Evolutionary conservation across 441 rosid species (phyloP), one percentile per base, ranked within the genome.

Genomic region (Aquilaria agallochum): DNA sequence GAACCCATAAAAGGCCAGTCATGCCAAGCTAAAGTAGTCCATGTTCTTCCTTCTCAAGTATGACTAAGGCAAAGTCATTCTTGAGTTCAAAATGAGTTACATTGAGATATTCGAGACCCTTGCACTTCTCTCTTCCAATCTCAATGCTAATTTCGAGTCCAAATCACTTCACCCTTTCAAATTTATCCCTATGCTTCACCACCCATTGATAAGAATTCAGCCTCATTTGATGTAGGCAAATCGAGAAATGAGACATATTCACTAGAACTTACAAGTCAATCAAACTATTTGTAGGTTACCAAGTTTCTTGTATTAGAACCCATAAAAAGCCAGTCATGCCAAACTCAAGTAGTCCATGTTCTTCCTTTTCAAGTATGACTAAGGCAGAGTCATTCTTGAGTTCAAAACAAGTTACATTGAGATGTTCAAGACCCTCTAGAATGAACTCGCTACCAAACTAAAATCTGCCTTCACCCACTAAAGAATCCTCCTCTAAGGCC

Each of bases 221-320:
- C 84, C 51, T 74, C 89, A 12, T 92, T 87, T 51, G 95, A 89
- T 53, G 74, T 78, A 0, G 62, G 84, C 3, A 92, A 92, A 71
- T 92, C 20, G 93, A 89, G 55, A 92, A 92, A 73, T 74, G 60
- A 65, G 85, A 92, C 63, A 64, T 92, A 59, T 89, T 89, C 74
- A 83, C 91, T 3, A 96, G 96, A 1, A 89, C 97, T 30, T 92
- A 45, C 81, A 83, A 80, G 93, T 92, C 97, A 5, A 73, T 78
- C 0, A 77, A 83, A 2, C 83, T 89, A 56, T 89, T 92, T 40
- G 97, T 96, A 5, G 91, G 96, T 2, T 87, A 89, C 67, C 75
- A 96, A 1, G 53, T 84, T 68, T 87, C 8, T 77, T 95, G 1
- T 92, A 82, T 50, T 91, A 87, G 15, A 96, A 85, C 31, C 95